Conservation (phyloP, 140 eudicot species). For the Senecio squalidus region DNA sequence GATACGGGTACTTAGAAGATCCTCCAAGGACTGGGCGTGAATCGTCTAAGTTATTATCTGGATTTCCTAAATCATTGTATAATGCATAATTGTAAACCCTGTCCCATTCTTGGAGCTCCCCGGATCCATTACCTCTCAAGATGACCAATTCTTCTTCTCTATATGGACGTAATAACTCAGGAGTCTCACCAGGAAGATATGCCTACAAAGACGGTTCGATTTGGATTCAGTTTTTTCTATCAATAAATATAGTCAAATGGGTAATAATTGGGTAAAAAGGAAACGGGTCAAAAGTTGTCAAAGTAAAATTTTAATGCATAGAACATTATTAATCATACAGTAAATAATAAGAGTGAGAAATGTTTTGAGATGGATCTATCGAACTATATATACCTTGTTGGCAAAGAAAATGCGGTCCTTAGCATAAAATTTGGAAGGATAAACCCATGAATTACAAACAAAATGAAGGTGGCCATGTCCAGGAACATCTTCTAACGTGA, state of each 20-base stretch:
- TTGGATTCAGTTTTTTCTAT: too few species aligned
- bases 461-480: conserved; percentile 45
- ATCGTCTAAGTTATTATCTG: conserved; percentile 38
- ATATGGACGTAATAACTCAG: conserved; percentile 41
- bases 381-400: conserved; percentile 60
- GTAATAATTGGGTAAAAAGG: too few species aligned
- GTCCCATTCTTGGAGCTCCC: conserved; percentile 61
- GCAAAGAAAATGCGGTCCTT: conserved; percentile 51
- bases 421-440: conserved; percentile 35
- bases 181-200: conserved; percentile 67
- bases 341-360: background rate
- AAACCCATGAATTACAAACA: conserved; percentile 64
- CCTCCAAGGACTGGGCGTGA: conserved; percentile 75
- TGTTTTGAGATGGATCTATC: too few species aligned
- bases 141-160: conserved; percentile 55
- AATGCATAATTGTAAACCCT: conserved; percentile 71
- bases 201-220: too few species aligned
- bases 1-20: conserved; percentile 60
- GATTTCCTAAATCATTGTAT: conserved; percentile 76
- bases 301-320: too few species aligned
- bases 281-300: too few species aligned
- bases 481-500: conserved; percentile 39
- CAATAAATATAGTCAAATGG: too few species aligned
- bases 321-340: background rate
- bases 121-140: conserved; percentile 60